Percentiles rank a stretch among this genome's conserved stretches.
Evolutionary conservation across 2,329 filamentous ascomycete species (phyloP).

Genomic region (Arachnomyces sp.): DNA sequence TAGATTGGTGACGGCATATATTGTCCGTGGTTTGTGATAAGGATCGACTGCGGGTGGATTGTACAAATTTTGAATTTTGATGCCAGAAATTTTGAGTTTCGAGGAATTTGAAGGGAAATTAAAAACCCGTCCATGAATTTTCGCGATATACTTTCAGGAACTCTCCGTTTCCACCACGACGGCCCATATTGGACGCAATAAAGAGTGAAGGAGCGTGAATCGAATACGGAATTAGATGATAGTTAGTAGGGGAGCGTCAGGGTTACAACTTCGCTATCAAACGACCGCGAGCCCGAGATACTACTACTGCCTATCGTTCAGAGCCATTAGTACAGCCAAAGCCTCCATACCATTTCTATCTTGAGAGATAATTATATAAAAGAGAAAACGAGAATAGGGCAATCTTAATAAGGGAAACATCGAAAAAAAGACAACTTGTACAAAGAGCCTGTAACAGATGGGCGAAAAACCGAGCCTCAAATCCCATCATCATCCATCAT

Average conservation of each 20-base stretch:
- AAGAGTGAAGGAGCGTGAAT: no score
- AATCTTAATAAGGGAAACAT: not conserved
- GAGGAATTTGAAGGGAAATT: no score
- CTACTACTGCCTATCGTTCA: no score
- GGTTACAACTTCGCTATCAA: no score
- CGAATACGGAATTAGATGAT: no score
- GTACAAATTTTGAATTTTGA: not conserved
- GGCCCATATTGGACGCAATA: no score
- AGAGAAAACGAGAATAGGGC: conserved; percentile 2
- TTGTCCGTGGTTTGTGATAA: not conserved
- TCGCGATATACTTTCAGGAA: no score
- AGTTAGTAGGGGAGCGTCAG: no score
- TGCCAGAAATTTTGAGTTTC: not conserved
- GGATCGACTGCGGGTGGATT: not conserved
- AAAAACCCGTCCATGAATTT: conserved; percentile 15
- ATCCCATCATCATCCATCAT: conserved; percentile 1
- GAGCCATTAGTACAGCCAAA: conserved; percentile 6
- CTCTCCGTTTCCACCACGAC: no score
- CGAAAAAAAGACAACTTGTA: conserved; percentile 57
- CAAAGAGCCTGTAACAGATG: not conserved
- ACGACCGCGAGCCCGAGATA: no score
- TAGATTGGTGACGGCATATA: not conserved
- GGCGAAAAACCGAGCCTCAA: conserved; percentile 1
- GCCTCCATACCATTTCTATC: conserved; percentile 15
- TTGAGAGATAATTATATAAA: conserved; percentile 1